These are phyloP conservation scores for Hyphopichia khmerensis DNA, from an alignment of 1,139 yeast species.

Conservation along the genomic window DNA sequence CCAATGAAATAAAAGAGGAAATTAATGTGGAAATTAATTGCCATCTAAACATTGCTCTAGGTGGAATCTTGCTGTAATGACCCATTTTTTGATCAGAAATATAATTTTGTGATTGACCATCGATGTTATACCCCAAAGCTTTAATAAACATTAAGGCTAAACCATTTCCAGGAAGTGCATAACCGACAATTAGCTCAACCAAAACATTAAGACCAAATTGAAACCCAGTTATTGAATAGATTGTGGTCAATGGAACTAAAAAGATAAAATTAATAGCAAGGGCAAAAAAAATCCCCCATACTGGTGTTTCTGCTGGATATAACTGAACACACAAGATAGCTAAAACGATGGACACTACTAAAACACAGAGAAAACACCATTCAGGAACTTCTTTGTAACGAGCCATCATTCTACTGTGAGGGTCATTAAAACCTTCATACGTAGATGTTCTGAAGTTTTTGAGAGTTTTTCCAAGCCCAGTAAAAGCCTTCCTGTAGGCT, in stretches of 20 bases:
- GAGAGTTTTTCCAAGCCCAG: not conserved
- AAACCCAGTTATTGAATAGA: slow-evolving; percentile 51
- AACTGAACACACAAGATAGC: slow-evolving; percentile 40
- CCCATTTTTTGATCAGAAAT: slow-evolving; percentile 51
- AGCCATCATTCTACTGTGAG: slow-evolving; percentile 57
- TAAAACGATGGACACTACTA: slow-evolving; percentile 47
- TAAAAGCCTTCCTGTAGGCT: slow-evolving; percentile 14
- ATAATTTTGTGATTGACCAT: slow-evolving; percentile 54
- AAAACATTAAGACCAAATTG: slow-evolving; percentile 54
- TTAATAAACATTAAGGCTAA: slow-evolving; percentile 54
- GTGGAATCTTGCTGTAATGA: slow-evolving; percentile 59
- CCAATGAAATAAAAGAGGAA: slow-evolving; percentile 49
- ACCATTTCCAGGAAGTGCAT: slow-evolving; percentile 59
- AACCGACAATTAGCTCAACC: slow-evolving; percentile 56
- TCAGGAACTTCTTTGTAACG: slow-evolving; percentile 62
- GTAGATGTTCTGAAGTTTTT: slow-evolving; percentile 1
- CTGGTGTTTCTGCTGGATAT: slow-evolving; percentile 51
- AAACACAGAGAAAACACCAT: slow-evolving; percentile 51
- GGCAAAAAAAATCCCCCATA: slow-evolving; percentile 60
- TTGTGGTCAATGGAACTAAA: slow-evolving; percentile 48
- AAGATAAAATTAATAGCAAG: slow-evolving; percentile 54
- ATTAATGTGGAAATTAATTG: slow-evolving; percentile 48
- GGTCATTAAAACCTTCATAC: slow-evolving; percentile 31
- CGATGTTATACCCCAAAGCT: slow-evolving; percentile 55
- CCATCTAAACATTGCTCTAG: slow-evolving; percentile 58